Evolutionary conservation across 192 early-diverging fungal species (phyloP).

Genomic region (Phycomyces nitens): DNA sequence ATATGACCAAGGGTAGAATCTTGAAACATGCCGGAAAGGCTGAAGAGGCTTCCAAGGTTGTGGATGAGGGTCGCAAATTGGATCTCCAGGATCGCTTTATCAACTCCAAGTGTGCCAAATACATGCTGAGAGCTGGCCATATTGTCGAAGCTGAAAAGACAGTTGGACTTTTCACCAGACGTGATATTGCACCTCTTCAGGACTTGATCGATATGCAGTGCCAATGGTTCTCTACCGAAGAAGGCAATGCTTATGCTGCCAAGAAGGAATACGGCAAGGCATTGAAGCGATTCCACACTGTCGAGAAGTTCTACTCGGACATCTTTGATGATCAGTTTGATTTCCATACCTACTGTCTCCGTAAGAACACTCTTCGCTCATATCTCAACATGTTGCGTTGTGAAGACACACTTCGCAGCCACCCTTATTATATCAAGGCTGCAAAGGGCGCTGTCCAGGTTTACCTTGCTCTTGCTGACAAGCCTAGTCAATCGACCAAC

Average conservation of each 20-base stretch:
- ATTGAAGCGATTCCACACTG: constrained; percentile 84
- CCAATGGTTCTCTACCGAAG: constrained; percentile 84
- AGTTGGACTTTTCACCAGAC: constrained; percentile 75
- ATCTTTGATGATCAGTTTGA: constrained; percentile 93
- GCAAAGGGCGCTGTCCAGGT: constrained; percentile 69
- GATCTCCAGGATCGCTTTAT: constrained; percentile 94
- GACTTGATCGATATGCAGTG: constrained; percentile 91
- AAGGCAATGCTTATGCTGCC: constrained; percentile 67
- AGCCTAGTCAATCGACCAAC: constrained; percentile 47
- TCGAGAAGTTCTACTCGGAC: constrained; percentile 77
- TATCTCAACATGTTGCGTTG: constrained; percentile 81
- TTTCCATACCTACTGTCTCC: constrained; percentile 91
- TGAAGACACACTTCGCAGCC: constrained; percentile 70
- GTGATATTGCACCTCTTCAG: constrained; percentile 59
- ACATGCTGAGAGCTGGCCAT: constrained; percentile 82
- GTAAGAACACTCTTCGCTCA: constrained; percentile 83
- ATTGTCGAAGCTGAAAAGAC: constrained; percentile 84
- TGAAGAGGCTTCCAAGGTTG: constrained; percentile 63
- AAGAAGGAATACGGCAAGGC: constrained; percentile 73
- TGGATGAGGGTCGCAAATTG: constrained; percentile 84
- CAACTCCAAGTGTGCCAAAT: constrained; percentile 92
- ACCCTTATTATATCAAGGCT: constrained; percentile 70
- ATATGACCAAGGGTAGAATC: constrained; percentile 92
- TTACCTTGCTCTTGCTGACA: constrained; percentile 53
- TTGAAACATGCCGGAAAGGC: constrained; percentile 87